Evolutionary conservation across 495 filamentous ascomycete genomes (phyloP), one percentile per base, ranked within the genome.

Genomic region (Podospora sp.): DNA sequence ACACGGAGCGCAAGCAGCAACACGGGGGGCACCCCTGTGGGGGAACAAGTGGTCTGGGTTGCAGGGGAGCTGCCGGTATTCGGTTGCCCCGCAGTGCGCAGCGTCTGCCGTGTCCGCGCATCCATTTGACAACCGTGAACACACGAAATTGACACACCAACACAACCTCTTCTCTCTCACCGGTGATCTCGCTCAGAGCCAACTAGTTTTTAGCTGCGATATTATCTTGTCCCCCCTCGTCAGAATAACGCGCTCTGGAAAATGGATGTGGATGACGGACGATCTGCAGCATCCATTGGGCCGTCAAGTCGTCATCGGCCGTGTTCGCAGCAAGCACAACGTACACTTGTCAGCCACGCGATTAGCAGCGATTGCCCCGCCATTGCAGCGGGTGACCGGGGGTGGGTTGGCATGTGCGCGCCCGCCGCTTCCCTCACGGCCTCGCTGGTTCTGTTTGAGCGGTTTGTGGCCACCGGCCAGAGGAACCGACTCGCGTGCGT

Each of bases 1-100:
- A 33, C 27, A n/a, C 8, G 51, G 18, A n/a, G 52, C n/a, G 35
- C 25, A 22, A 26, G n/a, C n/a, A n/a, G n/a, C n/a, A 50, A 14
- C 60, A 57, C 63, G 53, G 51, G 63, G 63, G 63, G 51, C n/a
- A 35, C 56, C 63, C 33, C 51, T 65, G 63, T 57, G 63, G 63
- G 62, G 63, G 63, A 25, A 56, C 51, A 46, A 29, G 21, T 33
- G 51, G 24, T 36, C 27, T 33, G 33, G 27, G 22, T 46, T 20
- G 35, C 51, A 33, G 33, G 22, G 60, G 40, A 27, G 61, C 27
- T 57, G 63, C 63, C 63, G 63, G 63, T 65, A 57, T 65, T 65
- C 63, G 63, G 51, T 56, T 20, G 24, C 60, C 33, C 35, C 36
- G 60, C 36, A 50, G 36, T n/a, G n/a, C n/a, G 21, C 22, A 9